Conservation (phyloP, 2,329 filamentous ascomycete species). For the Venturia nashicola region DNA sequence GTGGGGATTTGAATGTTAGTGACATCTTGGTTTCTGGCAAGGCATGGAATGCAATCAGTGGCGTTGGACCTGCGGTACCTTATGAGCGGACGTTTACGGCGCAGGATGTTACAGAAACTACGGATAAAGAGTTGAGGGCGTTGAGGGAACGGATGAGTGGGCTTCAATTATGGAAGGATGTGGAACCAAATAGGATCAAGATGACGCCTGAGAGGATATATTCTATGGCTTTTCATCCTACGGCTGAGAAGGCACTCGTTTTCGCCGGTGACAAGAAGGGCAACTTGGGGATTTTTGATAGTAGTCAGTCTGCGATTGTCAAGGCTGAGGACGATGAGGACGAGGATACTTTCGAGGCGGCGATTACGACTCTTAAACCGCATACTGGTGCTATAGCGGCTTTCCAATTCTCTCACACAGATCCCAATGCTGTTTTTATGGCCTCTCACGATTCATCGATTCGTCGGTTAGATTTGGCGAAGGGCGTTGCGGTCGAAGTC, state of each 20-base stretch:
- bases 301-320: constrained; percentile 49
- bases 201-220: constrained; percentile 83
- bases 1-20: constrained; percentile 56
- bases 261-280: constrained; percentile 94
- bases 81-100: constrained; percentile 75
- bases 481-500: constrained; percentile 66
- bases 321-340: constrained; percentile 48
- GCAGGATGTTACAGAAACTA: constrained; percentile 71
- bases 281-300: constrained; percentile 82
- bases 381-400: constrained; percentile 81
- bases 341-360: constrained; percentile 58
- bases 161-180: constrained; percentile 70
- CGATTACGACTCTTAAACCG: constrained; percentile 81
- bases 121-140: constrained; percentile 60
- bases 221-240: constrained; percentile 78
- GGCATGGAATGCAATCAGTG: constrained; percentile 56
- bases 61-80: constrained; percentile 62
- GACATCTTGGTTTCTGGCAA: constrained; percentile 73
- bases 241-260: constrained; percentile 69
- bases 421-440: constrained; percentile 65
- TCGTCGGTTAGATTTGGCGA: constrained; percentile 70
- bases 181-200: constrained; percentile 79
- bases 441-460: constrained; percentile 91
- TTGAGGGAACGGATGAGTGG: constrained; percentile 66
- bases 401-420: constrained; percentile 63